Percentiles rank a stretch among this genome's conserved stretches.
Evolutionary conservation across 2,329 filamentous ascomycete species (phyloP).

Genomic region (Grosmannia penicillata): DNA sequence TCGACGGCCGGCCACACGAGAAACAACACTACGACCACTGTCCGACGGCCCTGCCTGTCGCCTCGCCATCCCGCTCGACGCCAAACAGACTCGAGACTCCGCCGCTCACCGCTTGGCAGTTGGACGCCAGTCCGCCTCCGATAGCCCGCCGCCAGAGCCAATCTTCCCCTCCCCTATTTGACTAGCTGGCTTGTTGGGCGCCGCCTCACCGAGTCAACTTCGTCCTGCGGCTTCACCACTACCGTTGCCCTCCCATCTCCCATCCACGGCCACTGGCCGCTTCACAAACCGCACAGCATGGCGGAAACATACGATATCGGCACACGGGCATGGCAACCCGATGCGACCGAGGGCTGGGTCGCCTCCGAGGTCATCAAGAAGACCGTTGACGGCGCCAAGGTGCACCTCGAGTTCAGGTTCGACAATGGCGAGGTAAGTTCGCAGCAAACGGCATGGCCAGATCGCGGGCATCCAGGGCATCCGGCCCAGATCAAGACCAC

Average conservation of each 20-base stretch:
- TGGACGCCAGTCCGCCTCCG: not conserved
- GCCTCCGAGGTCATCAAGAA: slow-evolving; percentile 88
- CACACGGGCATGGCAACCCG: slow-evolving; percentile 96
- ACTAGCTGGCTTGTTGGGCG: slow-evolving; percentile 1
- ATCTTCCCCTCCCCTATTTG: not conserved
- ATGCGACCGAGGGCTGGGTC: slow-evolving; percentile 91
- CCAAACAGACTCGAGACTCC: too few species aligned
- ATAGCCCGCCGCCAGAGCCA: too few species aligned
- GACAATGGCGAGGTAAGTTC: slow-evolving; percentile 75
- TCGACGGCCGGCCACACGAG: not conserved
- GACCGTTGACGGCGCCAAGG: slow-evolving; percentile 69
- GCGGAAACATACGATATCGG: slow-evolving; percentile 92
- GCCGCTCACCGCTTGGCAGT: slow-evolving; percentile 2
- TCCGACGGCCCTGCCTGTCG: not conserved
- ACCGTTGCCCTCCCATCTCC: too few species aligned
- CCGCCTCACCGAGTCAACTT: not conserved
- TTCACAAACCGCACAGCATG: slow-evolving; percentile 38
- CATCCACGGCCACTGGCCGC: slow-evolving; percentile 9
- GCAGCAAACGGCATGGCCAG: not conserved
- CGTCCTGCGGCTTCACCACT: not conserved
- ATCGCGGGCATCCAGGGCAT: too few species aligned
- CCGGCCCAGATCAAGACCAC: too few species aligned
- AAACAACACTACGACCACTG: not conserved
- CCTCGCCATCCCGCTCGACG: too few species aligned
- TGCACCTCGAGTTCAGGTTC: slow-evolving; percentile 73